These are phyloP conservation scores for Sporobolomyces pararoseus DNA, from an alignment of 768 basidiomycete genomes.

Conservation along the genomic window DNA sequence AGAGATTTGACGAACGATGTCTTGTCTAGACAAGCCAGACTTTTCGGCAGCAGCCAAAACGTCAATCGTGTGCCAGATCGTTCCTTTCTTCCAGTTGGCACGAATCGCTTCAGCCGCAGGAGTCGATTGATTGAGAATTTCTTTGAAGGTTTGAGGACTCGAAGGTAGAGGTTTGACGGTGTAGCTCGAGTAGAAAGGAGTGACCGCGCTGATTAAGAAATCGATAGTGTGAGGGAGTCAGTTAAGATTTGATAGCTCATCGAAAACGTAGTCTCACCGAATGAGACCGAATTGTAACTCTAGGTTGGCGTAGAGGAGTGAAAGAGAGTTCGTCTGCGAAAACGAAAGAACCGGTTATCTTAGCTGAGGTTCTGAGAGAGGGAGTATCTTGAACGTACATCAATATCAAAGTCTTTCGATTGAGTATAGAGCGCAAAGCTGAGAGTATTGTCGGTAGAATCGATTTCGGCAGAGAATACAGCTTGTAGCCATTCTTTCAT, in stretches of 20 bases:
- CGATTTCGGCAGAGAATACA: conserved; percentile 31
- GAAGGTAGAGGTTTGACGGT: conserved; percentile 49
- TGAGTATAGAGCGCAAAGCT: conserved; percentile 32
- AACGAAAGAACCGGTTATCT: neutral
- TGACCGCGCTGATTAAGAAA: conserved; percentile 52
- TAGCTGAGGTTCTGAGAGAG: no score
- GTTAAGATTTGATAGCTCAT: neutral
- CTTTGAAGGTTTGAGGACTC: conserved; percentile 44
- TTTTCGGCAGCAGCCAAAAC: conserved; percentile 47
- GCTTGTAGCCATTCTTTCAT: conserved; percentile 37
- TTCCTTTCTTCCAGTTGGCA: conserved; percentile 47
- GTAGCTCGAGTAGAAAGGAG: conserved; percentile 55
- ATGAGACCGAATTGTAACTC: conserved; percentile 55
- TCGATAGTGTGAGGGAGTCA: no score
- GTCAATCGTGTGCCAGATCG: conserved; percentile 48
- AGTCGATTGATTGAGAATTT: conserved; percentile 48
- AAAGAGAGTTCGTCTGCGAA: conserved; percentile 53
- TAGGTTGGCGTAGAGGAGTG: conserved; percentile 55
- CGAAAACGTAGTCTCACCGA: conserved; percentile 36
- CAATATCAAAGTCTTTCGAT: conserved; percentile 50
- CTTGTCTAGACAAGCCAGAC: conserved; percentile 48
- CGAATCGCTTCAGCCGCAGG: conserved; percentile 49
- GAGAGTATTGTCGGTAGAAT: conserved; percentile 31
- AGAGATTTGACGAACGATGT: conserved; percentile 50
- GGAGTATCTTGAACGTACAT: no score